phyloP scores from a whole-genome alignment of 805 yeast genomes.

The Lachancea sp. region DNA sequence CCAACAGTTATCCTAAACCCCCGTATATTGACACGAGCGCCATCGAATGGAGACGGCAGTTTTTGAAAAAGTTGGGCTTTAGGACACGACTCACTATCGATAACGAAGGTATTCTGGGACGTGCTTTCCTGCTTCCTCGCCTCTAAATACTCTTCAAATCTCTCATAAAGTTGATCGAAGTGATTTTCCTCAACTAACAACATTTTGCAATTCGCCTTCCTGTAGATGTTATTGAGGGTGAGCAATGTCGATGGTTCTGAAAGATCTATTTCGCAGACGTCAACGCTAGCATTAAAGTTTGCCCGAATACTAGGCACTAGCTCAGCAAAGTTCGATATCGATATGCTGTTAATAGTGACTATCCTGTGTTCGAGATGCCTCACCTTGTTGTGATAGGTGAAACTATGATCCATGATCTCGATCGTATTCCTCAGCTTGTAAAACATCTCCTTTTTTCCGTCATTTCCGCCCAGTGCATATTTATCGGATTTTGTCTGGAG shows the following conservation, averaged over 20 bases:
- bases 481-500: conserved; percentile 21
- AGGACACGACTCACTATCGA: conserved; percentile 1
- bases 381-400: conserved; percentile 19
- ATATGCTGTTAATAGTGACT: conserved; percentile 18
- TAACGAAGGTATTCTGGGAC: background rate
- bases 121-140: conserved; percentile 16
- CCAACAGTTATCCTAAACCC: conserved; percentile 31
- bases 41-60: conserved; percentile 33
- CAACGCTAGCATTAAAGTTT: conserved; percentile 19
- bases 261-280: conserved; percentile 20
- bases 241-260: conserved; percentile 29
- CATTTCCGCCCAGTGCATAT: conserved; percentile 6
- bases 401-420: conserved; percentile 20
- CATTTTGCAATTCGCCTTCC: conserved; percentile 24
- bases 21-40: conserved; percentile 19
- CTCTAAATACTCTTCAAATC: conserved; percentile 22
- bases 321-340: conserved; percentile 18
- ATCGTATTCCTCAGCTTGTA: conserved; percentile 18
- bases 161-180: conserved; percentile 25
- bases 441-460: conserved; percentile 9
- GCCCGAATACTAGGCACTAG: conserved; percentile 20
- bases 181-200: conserved; percentile 25
- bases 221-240: conserved; percentile 20
- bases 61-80: conserved; percentile 20
- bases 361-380: conserved; percentile 16